Conservation (phyloP, 1,284 basidiomycete genomes). For the Xerocomus nothofagi region DNA sequence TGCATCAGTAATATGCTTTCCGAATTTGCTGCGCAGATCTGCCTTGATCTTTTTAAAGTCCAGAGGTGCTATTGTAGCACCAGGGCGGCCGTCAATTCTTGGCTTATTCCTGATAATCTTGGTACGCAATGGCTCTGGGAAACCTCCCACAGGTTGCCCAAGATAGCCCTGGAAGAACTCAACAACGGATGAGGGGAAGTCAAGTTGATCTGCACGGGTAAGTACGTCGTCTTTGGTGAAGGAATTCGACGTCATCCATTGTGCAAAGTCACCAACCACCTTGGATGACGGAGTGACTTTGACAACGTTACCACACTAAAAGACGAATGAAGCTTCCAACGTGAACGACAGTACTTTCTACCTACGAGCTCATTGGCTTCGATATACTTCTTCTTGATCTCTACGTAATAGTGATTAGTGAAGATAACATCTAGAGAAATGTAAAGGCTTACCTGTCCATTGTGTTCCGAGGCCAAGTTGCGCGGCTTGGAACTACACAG, state of each 20-base stretch:
- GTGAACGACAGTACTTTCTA: constrained; percentile 18
- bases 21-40: constrained; percentile 91
- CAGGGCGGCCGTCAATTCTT: constrained; percentile 92
- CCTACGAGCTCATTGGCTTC: constrained; percentile 89
- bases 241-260: constrained; percentile 98
- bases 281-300: constrained; percentile 99
- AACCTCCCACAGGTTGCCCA: constrained; percentile 95
- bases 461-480: constrained; percentile 97
- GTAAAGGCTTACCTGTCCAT: constrained; percentile 70
- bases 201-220: constrained; percentile 83
- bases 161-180: constrained; percentile 99
- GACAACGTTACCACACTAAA: constrained; percentile 93
- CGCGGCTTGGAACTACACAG: constrained; percentile 90
- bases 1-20: constrained; percentile 88
- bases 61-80: constrained; percentile 81
- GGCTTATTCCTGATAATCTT: constrained; percentile 93
- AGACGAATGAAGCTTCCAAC: constrained; percentile 17
- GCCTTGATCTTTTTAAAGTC: constrained; percentile 97
- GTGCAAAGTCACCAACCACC: constrained; percentile 98
- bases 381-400: constrained; percentile 99
- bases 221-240: constrained; percentile 86
- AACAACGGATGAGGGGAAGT: constrained; percentile 96
- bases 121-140: constrained; percentile 94
- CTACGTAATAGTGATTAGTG: constrained; percentile 41
- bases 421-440: constrained; percentile 9